Base-by-base conservation (phyloP, 805 yeast species). In the Pichia deserticola region DNA sequence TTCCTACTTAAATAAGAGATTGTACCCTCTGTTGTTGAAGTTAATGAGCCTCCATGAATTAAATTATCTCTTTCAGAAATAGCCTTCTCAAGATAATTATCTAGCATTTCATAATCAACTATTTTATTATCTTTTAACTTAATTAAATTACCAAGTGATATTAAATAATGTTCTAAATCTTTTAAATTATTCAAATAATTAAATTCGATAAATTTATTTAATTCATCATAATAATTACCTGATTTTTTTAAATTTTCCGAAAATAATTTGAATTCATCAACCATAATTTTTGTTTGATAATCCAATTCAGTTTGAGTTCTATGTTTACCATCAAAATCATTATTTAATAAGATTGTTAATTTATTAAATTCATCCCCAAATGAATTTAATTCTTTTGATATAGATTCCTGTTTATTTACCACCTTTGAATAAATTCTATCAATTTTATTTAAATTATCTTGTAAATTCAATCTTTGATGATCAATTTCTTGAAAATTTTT, bases 51-150 rank as follows among this genome's bases (percentile, higher is more conserved):
- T 5, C 71, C 71, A 47, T 60, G 61, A 45, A 65, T 51, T 28
- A 68, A 42, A 48, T 61, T 47, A 5, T 63, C 62, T 57, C 81
- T 80, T 57, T 92, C 98, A 38, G 70, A 69, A 44, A 77, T 74
- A 0, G 95, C 81, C 59, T 87, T 85, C 39, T 75, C 73, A 49
- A 89, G 70, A 67, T 92, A 92, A 48, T 86, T 95, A 38, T 80
- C 78, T 41, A 92, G 71, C 46, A 86, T 95, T 62, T 93, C 97
- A 60, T 84, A 83, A 64, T 92, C 99, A 30, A 92, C 78, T 58
- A 87, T 90, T 64, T 90, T 90, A 62, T 89, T 89, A 60, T 92
- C 98, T 56, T 92, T 89, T 50, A 86, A 74, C 61, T 85, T 89
- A 48, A 93, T 77, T 51, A 92, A 69, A 53, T 76, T 79, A 59